Evolutionary conservation across 495 filamentous ascomycete species (phyloP), one percentile per base, ranked within the genome.

Genomic region (Letharia lupina): DNA sequence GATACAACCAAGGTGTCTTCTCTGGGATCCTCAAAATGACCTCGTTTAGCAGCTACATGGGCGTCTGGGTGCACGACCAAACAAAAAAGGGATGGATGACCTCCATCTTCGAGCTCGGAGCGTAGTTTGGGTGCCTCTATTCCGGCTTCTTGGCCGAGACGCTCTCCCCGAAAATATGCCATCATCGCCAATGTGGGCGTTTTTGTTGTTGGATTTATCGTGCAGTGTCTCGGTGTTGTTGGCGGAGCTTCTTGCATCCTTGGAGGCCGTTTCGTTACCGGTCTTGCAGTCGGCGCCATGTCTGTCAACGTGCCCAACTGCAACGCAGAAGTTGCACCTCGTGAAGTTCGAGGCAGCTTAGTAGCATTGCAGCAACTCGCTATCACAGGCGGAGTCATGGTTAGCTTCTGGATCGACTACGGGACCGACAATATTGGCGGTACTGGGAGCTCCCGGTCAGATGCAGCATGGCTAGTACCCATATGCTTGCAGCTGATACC

Each of bases 341-440:
- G 83, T 0, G 82, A 87, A 64, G 82, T 86, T 61, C 80, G 84
- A 33, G 91, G 90, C 52, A 86, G 87, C 10, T 78, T 95, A 4
- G 89, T 92, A 11, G 89, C 87, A 10, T 77, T 89, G 0, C 89
- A 95, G 73, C 90, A 94, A 77, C 78, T 92, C 68, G 89, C 89
- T 28, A 90, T 93, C 68, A 90, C 86, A 42, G 85, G 91, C 61
- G 91, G 91, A 37, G 93, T 96, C 75, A 84, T 94, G 79, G 76
- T 92, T 67, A 85, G 83, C 67, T 94, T 91, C 78, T 95, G 91
- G 90, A 89, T 91, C 69, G 85, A 91, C 74, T 91, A 90, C 64
- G 75, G 73, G 28, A 74, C 77, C 66, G 88, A 91, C 73, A 91
- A 84, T 74, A 92, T 91, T 60, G 91, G 91, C n/a, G 87, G 88